These are phyloP conservation scores for Bassia scoparia DNA, from an alignment of 148 eudicot genomes.

Conservation along the genomic window DNA sequence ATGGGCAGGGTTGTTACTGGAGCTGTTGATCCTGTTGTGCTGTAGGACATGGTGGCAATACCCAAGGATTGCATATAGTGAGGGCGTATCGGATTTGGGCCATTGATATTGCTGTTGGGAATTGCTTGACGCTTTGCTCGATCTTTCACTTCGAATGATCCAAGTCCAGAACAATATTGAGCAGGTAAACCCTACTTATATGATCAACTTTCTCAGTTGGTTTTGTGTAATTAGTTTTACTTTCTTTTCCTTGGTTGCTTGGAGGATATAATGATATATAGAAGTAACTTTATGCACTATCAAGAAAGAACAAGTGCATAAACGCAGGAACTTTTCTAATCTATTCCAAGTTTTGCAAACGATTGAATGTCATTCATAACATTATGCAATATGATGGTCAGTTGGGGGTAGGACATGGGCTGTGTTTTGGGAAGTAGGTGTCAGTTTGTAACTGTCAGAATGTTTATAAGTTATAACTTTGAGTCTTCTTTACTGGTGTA, in stretches of 20 bases:
- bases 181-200: slow-evolving; percentile 47
- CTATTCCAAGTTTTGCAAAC: too few relatives aligned
- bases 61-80: slow-evolving; percentile 97
- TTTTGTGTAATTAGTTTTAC: not conserved
- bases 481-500: not conserved
- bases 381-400: too few relatives aligned
- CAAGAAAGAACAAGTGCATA: too few relatives aligned
- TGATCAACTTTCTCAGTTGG: not conserved
- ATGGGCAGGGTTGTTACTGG: slow-evolving; percentile 97
- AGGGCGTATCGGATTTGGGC: slow-evolving; percentile 88
- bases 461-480: not conserved
- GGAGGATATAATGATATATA: too few relatives aligned
- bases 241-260: not conserved
- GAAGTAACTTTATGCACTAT: not conserved
- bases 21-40: slow-evolving; percentile 83
- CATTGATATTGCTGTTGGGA: slow-evolving; percentile 95
- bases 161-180: slow-evolving; percentile 96
- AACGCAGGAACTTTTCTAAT: too few relatives aligned
- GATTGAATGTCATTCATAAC: too few relatives aligned
- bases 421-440: too few relatives aligned
- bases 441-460: too few relatives aligned
- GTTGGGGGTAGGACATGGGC: too few relatives aligned
- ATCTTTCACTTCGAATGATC: slow-evolving; percentile 83
- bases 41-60: slow-evolving; percentile 94
- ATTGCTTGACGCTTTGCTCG: slow-evolving; percentile 97